Conservation (phyloP, 805 yeast species). For the Wickerhamomyces bisporus region DNA sequence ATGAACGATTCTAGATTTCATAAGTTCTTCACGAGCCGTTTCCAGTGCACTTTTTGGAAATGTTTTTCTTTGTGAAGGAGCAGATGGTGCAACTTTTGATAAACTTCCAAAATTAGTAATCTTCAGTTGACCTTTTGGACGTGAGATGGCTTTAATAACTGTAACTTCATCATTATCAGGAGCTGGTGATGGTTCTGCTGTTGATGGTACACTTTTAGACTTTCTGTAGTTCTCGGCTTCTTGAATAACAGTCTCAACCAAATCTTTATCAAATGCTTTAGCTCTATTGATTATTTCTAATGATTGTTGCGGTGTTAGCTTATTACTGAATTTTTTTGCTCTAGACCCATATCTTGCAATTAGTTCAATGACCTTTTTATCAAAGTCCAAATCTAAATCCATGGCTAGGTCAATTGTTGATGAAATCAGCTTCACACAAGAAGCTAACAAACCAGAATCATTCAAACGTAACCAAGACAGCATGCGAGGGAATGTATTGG, state of each 20-base stretch:
- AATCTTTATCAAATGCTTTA: conserved; percentile 42
- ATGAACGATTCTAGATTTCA: conserved; percentile 30
- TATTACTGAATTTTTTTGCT: conserved; percentile 65
- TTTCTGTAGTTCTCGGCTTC: conserved; percentile 36
- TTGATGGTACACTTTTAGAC: conserved; percentile 18
- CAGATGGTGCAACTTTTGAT: conserved; percentile 22
- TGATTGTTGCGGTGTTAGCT: conserved; percentile 62
- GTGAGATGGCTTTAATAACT: background rate
- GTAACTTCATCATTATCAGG: conserved; percentile 9
- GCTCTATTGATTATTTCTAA: conserved; percentile 59
- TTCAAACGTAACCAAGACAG: conserved; percentile 80
- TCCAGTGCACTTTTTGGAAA: conserved; percentile 33
- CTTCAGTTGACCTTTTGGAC: conserved; percentile 28
- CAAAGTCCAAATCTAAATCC: conserved; percentile 46
- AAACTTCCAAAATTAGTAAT: conserved; percentile 34
- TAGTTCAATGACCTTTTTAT: conserved; percentile 45
- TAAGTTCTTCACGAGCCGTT: conserved; percentile 29
- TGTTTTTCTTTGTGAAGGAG: conserved; percentile 22
- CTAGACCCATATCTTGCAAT: conserved; percentile 62
- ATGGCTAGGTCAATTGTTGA: conserved; percentile 61
- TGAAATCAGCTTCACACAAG: conserved; percentile 69
- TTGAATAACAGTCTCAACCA: conserved; percentile 48
- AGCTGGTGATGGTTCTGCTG: conserved; percentile 6
- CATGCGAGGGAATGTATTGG: conserved; percentile 62
- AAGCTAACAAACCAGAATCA: conserved; percentile 64